Conservation (phyloP, 2,329 filamentous ascomycete species). For the Paracorniculantispora psalliotae region DNA sequence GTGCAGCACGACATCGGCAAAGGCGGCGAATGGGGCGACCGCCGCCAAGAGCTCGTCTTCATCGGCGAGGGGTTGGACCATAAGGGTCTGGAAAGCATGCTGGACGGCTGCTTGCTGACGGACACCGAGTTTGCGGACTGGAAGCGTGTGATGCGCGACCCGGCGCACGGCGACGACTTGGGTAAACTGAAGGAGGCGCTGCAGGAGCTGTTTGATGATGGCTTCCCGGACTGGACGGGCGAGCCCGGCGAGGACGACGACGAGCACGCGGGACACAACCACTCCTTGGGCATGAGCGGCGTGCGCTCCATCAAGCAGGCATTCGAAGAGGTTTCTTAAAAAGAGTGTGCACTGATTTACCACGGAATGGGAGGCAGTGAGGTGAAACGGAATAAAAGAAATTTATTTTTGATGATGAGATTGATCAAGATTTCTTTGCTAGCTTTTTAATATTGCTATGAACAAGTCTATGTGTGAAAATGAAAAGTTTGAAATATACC, state of each 20-base stretch:
- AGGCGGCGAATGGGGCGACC: conserved; percentile 61
- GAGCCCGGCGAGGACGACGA: conserved; percentile 43
- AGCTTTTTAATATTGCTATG: not conserved
- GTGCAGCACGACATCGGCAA: conserved; percentile 46
- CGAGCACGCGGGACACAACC: conserved; percentile 22
- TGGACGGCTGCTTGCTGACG: conserved; percentile 60
- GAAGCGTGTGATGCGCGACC: conserved; percentile 46
- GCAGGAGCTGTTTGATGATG: conserved; percentile 51
- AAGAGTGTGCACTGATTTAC: not conserved
- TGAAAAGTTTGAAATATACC: not conserved
- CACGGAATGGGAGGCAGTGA: not conserved
- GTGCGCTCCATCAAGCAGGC: conserved; percentile 9
- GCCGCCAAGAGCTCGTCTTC: conserved; percentile 67
- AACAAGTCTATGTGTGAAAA: not conserved
- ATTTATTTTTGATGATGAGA: not conserved
- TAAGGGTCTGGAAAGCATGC: conserved; percentile 41
- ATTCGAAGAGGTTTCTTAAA: conserved; percentile 11
- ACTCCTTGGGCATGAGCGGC: conserved; percentile 5
- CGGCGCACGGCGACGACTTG: conserved; percentile 10
- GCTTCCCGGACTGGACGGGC: conserved; percentile 51
- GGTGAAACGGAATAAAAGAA: not conserved
- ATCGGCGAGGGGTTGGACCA: conserved; percentile 62
- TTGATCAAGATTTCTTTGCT: not conserved
- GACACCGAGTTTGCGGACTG: conserved; percentile 53
- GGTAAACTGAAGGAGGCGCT: conserved; percentile 41